Conservation (phyloP, 2,329 filamentous ascomycete species). For the Fusarium keratoplasticum region DNA sequence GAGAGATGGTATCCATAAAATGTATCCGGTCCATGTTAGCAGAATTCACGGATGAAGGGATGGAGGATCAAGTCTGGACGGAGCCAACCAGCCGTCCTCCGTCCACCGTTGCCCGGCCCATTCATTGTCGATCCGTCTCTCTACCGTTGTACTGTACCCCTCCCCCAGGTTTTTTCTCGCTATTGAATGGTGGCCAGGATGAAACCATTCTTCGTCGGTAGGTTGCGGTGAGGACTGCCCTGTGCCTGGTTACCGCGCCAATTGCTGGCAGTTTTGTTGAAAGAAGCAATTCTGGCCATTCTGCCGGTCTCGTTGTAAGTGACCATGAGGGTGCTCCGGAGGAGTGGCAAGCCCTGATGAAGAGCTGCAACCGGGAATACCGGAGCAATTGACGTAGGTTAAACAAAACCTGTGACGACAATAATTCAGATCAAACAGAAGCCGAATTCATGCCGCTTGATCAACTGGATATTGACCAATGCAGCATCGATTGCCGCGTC, state of each 20-base stretch:
- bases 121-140: background rate
- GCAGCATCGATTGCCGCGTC: background rate
- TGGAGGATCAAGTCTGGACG: conserved; percentile 12
- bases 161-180: conserved; percentile 11
- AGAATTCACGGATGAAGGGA: conserved; percentile 30
- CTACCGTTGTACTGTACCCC: background rate
- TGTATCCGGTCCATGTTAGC: background rate
- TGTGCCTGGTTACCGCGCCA: background rate
- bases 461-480: background rate
- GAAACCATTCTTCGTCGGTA: background rate
- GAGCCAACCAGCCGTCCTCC: conserved; percentile 13
- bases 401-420: background rate
- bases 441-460: background rate
- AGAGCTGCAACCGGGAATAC: background rate
- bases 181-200: background rate
- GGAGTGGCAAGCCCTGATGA: background rate
- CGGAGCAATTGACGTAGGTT: background rate
- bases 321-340: background rate
- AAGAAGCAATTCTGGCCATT: background rate
- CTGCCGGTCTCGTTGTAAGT: conserved; percentile 3
- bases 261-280: background rate
- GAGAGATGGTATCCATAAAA: background rate
- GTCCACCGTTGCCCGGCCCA: background rate
- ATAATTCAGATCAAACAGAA: background rate
- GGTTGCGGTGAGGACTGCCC: background rate